Evolutionary conservation across 2,329 filamentous ascomycete genomes (phyloP).

Genomic region (Pseudopyricularia javanii): DNA sequence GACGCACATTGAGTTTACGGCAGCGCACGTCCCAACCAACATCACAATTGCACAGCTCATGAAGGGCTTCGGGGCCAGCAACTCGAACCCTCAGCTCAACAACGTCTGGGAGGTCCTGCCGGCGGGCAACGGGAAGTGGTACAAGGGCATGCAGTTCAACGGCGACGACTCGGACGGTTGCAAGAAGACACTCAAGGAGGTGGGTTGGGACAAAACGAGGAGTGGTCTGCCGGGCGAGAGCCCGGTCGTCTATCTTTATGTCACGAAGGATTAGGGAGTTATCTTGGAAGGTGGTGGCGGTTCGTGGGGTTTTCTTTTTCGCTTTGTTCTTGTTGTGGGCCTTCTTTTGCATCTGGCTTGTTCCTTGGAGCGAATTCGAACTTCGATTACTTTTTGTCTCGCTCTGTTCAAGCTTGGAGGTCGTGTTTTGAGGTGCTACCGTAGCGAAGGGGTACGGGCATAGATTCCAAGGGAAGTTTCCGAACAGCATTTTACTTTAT

Average conservation of each 20-base stretch:
- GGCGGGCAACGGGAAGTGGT: constrained; percentile 45
- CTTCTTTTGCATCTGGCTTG: too few relatives aligned
- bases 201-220: constrained; percentile 45
- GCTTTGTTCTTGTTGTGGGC: neutral
- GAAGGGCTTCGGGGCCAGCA: constrained; percentile 43
- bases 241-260: constrained; percentile 47
- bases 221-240: constrained; percentile 33
- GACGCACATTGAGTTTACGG: constrained; percentile 30
- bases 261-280: constrained; percentile 35
- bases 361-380: too few relatives aligned
- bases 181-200: constrained; percentile 35
- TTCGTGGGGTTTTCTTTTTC: neutral
- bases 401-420: too few relatives aligned
- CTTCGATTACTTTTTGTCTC: too few relatives aligned
- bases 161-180: constrained; percentile 36
- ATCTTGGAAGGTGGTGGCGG: neutral
- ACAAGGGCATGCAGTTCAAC: constrained; percentile 37
- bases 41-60: constrained; percentile 45
- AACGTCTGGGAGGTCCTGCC: constrained; percentile 42
- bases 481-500: too few relatives aligned
- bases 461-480: too few relatives aligned
- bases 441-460: too few relatives aligned
- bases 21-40: constrained; percentile 37
- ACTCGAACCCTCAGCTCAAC: constrained; percentile 38
- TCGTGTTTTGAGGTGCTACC: too few relatives aligned